Evolutionary conservation across 106 monocot genomes (phyloP).

Genomic region (Dactylorhiza incarnata): DNA sequence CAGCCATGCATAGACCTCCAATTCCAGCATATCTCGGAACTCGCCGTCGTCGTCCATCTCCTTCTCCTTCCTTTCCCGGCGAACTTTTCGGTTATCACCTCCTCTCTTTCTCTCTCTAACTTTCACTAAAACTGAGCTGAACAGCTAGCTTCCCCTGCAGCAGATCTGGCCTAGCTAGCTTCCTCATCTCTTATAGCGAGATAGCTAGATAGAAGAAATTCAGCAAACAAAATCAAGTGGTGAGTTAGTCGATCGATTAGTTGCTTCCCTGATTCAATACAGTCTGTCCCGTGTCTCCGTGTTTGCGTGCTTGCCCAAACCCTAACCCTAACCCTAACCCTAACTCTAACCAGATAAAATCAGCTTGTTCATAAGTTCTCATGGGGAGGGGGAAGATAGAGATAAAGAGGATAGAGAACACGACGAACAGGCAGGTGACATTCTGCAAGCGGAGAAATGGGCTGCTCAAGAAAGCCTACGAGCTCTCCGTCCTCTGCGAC

Average conservation of each 20-base stretch:
- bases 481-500: constrained; percentile 7
- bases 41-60: not conserved
- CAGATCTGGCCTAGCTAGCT: not conserved
- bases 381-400: constrained; percentile 18
- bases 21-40: constrained; percentile 6
- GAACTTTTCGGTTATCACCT: not conserved
- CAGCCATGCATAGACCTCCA: constrained; percentile 1
- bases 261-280: not conserved
- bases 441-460: constrained; percentile 12
- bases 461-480: constrained; percentile 7
- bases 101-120: not conserved
- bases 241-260: not conserved
- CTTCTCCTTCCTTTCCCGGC: constrained; percentile 1
- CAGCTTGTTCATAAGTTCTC: no score
- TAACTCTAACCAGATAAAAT: no score
- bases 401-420: constrained; percentile 20
- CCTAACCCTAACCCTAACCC: not conserved
- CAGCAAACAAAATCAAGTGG: not conserved
- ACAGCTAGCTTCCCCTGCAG: not conserved
- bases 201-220: not conserved
- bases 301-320: not conserved
- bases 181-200: no score
- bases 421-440: constrained; percentile 10
- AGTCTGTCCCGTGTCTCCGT: not conserved
- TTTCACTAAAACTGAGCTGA: not conserved